These are phyloP conservation scores for Penicillium coprophilum DNA, from an alignment of 495 filamentous ascomycete genomes.

Conservation along the genomic window DNA sequence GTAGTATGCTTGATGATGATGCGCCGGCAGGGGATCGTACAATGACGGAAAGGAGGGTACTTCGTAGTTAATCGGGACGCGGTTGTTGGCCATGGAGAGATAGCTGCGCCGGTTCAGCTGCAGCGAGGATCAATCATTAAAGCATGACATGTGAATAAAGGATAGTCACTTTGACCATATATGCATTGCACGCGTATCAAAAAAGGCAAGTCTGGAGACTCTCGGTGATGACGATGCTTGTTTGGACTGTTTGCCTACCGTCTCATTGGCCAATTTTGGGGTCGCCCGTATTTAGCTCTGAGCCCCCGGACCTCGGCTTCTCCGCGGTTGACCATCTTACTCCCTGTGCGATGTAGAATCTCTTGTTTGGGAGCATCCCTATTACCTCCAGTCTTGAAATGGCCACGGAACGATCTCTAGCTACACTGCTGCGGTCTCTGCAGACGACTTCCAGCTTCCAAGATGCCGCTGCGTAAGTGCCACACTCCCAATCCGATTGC, in stretches of 20 bases:
- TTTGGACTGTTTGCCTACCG: constrained; percentile 43
- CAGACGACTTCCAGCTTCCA: constrained; percentile 48
- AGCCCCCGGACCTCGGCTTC: constrained; percentile 42
- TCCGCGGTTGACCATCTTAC: constrained; percentile 29
- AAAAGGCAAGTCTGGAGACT: constrained; percentile 2
- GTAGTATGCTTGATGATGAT: constrained; percentile 54
- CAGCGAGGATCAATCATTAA: constrained; percentile 3
- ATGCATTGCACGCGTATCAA: background rate
- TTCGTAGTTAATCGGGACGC: constrained; percentile 63
- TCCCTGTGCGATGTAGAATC: constrained; percentile 22
- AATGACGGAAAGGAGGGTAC: constrained; percentile 84
- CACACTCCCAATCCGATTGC: constrained; percentile 2
- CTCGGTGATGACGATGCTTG: constrained; percentile 21
- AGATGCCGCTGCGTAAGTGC: constrained; percentile 56
- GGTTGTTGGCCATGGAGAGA: constrained; percentile 41
- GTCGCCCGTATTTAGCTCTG: constrained; percentile 27
- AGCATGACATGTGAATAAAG: constrained; percentile 1
- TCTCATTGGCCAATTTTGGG: background rate
- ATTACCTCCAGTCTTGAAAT: constrained; percentile 22
- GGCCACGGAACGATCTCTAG: constrained; percentile 53
- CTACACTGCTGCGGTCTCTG: constrained; percentile 53
- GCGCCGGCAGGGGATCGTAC: constrained; percentile 67
- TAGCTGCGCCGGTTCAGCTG: constrained; percentile 7
- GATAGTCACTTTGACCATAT: background rate
- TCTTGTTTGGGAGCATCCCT: constrained; percentile 14